Base-by-base conservation (phyloP, 345 rosid species). In the Barbarea vulgaris region DNA sequence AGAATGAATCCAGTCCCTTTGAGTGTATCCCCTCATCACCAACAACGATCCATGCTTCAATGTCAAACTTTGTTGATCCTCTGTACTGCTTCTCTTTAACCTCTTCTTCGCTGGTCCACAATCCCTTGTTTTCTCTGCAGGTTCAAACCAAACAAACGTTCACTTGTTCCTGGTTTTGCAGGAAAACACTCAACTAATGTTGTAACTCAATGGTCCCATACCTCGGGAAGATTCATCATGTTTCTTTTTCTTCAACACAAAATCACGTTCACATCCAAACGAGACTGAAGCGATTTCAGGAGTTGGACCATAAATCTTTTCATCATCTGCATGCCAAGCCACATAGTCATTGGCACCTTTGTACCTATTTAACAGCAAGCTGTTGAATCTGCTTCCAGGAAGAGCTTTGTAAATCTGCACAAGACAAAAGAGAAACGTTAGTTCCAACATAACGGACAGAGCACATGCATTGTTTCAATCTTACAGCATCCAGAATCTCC, bases 301-400 rank as follows among this genome's bases (percentile, higher is more conserved):
- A 55, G 87, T 83, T 0, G 80, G 80, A 54, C 97, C 95, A 15
- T 88, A 91, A 60, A 87, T 85, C 73, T 83, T 77, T 80, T 91
- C 98, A 33, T 88, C 98, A 77, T 94, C 97, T 1, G 96, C 86
- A 75, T 94, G 98, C 98, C 97, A 94, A 69, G 86, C 85, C 46
- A 91, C 93, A 58, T 87, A 83, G 71, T 94, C 96, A 53, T 69
- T 83, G 22, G 94, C 89, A 24, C 90, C 94, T 65, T 86, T 85
- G 56, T 93, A 91, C 42, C 93, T 86, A 47, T 91, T 93, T 68
- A 93, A 78, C 11, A 93, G 81, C 79, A 93, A 84, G 84, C 98
- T 91, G 79, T 93, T 93, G 80, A 91, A 91, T 67, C 60, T 85
- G 83, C 92, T 85, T 10, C 91, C 96, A 14, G 97, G 98, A 59